These are phyloP conservation scores for Smallanthus sonchifolius DNA, from an alignment of 129 eudicot species.

Conservation along the genomic window DNA sequence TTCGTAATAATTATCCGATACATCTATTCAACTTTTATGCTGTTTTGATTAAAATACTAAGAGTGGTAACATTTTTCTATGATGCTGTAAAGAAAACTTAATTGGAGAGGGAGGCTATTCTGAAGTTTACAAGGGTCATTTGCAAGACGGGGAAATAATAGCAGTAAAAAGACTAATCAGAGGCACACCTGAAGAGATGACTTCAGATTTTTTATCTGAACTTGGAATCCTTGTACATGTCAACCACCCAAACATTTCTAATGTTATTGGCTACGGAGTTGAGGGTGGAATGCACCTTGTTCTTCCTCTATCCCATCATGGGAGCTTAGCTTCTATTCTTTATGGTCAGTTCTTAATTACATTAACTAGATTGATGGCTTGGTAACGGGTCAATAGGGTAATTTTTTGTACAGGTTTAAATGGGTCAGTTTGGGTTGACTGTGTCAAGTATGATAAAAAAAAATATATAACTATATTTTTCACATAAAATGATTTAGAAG, in stretches of 20 bases:
- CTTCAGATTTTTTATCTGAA: constrained; percentile 90
- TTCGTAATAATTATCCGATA: background rate
- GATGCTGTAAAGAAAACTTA: constrained; percentile 45
- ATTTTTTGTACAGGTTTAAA: background rate
- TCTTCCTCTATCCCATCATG: constrained; percentile 86
- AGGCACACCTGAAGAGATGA: constrained; percentile 81
- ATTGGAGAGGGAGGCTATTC: constrained; percentile 97
- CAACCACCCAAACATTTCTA: constrained; percentile 84
- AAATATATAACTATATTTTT: background rate
- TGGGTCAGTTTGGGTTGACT: background rate
- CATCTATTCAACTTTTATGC: background rate
- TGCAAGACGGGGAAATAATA: constrained; percentile 59
- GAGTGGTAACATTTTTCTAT: background rate
- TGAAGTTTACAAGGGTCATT: constrained; percentile 77
- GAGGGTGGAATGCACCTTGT: constrained; percentile 98
- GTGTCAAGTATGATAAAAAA: constrained; percentile 1
- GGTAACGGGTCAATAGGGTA: background rate
- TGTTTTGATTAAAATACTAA: background rate
- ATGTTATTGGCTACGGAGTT: constrained; percentile 82
- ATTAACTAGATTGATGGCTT: background rate
- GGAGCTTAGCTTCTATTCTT: constrained; percentile 78
- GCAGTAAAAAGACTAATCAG: constrained; percentile 73
- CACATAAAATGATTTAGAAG: too few species aligned
- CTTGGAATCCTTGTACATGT: constrained; percentile 93
- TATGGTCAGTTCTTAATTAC: constrained; percentile 40